Evolutionary conservation across 1,139 yeast genomes (phyloP), one percentile per base, ranked within the genome.

Genomic region (Blastobotrys persicus): DNA sequence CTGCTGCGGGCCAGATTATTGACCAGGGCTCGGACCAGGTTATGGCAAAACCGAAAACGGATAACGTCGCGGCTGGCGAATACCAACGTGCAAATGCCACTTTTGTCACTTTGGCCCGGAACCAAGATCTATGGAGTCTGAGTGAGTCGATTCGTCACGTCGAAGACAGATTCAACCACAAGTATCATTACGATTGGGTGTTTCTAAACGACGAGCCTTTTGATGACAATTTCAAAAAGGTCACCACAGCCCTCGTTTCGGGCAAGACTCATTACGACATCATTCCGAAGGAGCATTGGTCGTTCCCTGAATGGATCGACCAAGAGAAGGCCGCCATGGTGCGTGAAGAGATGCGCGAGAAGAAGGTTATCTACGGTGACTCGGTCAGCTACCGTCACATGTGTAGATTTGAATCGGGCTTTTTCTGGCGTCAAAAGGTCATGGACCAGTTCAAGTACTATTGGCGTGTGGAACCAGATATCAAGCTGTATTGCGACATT

Each of bases 401-500:
- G 97, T 91, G 97, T 70, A 82, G 98, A 68, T 91, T 76, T 64
- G 95, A 89, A 69, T 83, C 94, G 38, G 97, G 97, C 0, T 88
- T 89, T 69, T 89, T 91, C 74, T 89, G 82, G 78, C 78, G 88
- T 69, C 94, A 87, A 62, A 82, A 80, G 49, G 67, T 84, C 40
- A 69, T 88, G 73, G 77, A 76, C 54, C 83, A 84, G 45, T 88
- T 82, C 71, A 89, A 86, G 62, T 88, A 82, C 73, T 89, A 89
- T 75, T 91, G 97, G 97, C 83, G 97, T 73, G 96, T 91, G 54
- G 98, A 91, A 71, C 96, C 97, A 33, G 94, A 85, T 65, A 80
- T 88, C 69, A 79, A 81, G 66, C 76, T 88, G 47, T 82, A 69
- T 66, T 88, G 96, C 74, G 92, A 88, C 65, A 76, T 89, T 59